Conservation (phyloP, 495 filamentous ascomycete species). For the Penicillium cataractarum region DNA sequence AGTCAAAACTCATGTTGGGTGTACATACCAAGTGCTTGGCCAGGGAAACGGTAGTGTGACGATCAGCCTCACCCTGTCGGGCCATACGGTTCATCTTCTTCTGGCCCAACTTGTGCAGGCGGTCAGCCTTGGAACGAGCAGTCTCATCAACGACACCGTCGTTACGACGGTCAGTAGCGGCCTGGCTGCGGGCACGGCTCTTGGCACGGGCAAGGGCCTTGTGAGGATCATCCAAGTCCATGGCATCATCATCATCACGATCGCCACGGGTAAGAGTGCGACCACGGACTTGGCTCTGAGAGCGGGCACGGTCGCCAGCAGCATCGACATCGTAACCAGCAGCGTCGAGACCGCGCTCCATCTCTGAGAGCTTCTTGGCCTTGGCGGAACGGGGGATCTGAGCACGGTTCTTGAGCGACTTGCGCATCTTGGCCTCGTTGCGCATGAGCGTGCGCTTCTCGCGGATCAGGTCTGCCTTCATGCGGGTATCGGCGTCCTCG, state of each 20-base stretch:
- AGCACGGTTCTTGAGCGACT: constrained; percentile 94
- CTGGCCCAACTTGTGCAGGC: constrained; percentile 83
- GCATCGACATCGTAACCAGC: constrained; percentile 81
- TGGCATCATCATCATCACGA: constrained; percentile 69
- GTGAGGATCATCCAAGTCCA: constrained; percentile 79
- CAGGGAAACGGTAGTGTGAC: constrained; percentile 79
- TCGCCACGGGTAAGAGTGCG: constrained; percentile 56
- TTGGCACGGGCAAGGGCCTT: constrained; percentile 71
- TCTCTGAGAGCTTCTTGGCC: constrained; percentile 76
- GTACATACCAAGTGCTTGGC: constrained; percentile 88
- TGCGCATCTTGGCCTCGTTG: constrained; percentile 89
- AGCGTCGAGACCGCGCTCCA: constrained; percentile 80
- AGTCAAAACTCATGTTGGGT: background rate
- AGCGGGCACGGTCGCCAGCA: constrained; percentile 71
- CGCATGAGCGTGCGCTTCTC: constrained; percentile 87
- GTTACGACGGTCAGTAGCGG: constrained; percentile 74
- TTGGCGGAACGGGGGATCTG: constrained; percentile 78
- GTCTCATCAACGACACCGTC: constrained; percentile 64
- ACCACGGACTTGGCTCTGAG: constrained; percentile 64
- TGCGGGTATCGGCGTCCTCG: constrained; percentile 80
- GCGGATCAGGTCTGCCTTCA: constrained; percentile 92
- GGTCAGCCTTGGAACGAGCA: constrained; percentile 77
- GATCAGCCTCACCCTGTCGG: constrained; percentile 92
- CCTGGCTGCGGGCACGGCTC: constrained; percentile 77
- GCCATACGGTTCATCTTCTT: constrained; percentile 99